Conservation (phyloP, 202 grass and related monocot genomes). For the Brachypodium distachyon region DNA sequence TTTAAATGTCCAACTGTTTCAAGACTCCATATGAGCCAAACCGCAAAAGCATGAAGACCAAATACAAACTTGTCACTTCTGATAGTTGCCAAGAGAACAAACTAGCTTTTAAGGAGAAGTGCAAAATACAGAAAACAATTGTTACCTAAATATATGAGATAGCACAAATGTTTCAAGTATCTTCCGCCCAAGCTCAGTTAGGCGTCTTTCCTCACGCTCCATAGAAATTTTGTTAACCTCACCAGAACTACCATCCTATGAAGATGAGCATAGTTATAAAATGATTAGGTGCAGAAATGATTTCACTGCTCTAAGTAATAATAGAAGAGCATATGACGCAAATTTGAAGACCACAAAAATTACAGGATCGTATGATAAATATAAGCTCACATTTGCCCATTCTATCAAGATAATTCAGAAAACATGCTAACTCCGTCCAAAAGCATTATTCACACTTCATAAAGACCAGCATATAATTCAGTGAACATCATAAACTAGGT, state of each 20-base stretch:
- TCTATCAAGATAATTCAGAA: not conserved
- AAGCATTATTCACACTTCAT: not conserved
- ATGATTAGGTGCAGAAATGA: not conserved
- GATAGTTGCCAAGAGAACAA: not conserved
- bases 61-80: not conserved
- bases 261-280: conserved; percentile 10
- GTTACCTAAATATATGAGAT: conserved; percentile 76
- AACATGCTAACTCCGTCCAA: not conserved
- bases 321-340: not conserved
- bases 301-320: conserved; percentile 13
- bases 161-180: conserved; percentile 85
- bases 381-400: not conserved
- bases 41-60: not conserved
- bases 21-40: not conserved
- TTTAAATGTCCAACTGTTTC: not conserved
- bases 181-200: conserved; percentile 72
- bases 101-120: conserved; percentile 22
- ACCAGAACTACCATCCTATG: conserved; percentile 53
- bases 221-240: conserved; percentile 80
- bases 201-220: conserved; percentile 66
- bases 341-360: not conserved
- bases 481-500: not conserved
- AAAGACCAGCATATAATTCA: not conserved
- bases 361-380: not conserved
- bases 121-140: conserved; percentile 2